Evolutionary conservation across 176 grass and related monocot genomes (phyloP).

Genomic region (Zoysia pacifica): DNA sequence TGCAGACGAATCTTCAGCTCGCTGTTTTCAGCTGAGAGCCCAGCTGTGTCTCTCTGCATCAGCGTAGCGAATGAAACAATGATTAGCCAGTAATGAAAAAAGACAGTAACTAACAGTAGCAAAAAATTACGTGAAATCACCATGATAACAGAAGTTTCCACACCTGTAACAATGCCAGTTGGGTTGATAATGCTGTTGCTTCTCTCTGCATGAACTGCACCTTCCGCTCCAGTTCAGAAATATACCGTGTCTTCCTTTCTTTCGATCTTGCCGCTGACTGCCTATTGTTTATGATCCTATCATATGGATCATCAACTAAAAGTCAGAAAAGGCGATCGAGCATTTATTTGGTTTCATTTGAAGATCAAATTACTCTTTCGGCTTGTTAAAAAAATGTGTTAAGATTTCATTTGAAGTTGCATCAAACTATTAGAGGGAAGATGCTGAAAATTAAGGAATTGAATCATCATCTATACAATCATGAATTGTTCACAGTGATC

Average conservation of each 20-base stretch:
- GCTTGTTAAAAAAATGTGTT: background rate
- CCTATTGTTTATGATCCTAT: conserved; percentile 49
- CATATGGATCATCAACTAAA: background rate
- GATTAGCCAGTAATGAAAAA: conserved; percentile 9
- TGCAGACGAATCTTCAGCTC: conserved; percentile 56
- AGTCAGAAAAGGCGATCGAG: conserved; percentile 1
- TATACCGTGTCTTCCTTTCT: conserved; percentile 52
- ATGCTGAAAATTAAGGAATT: background rate
- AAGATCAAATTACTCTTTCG: background rate
- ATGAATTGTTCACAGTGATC: too few species aligned
- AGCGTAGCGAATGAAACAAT: background rate
- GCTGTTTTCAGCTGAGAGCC: conserved; percentile 56
- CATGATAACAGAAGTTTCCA: background rate
- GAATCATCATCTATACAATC: too few species aligned
- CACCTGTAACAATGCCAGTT: conserved; percentile 44
- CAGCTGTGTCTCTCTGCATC: conserved; percentile 59
- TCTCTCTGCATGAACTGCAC: conserved; percentile 44
- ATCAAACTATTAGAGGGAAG: background rate
- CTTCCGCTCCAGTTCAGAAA: conserved; percentile 54
- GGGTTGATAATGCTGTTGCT: conserved; percentile 43
- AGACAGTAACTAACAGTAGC: background rate
- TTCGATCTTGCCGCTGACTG: conserved; percentile 55
- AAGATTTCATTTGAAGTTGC: background rate
- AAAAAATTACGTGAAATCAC: background rate
- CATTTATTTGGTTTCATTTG: background rate